These are phyloP conservation scores for Trichoderma afroharzianum DNA, from an alignment of 2,329 filamentous ascomycete species.

Conservation along the genomic window DNA sequence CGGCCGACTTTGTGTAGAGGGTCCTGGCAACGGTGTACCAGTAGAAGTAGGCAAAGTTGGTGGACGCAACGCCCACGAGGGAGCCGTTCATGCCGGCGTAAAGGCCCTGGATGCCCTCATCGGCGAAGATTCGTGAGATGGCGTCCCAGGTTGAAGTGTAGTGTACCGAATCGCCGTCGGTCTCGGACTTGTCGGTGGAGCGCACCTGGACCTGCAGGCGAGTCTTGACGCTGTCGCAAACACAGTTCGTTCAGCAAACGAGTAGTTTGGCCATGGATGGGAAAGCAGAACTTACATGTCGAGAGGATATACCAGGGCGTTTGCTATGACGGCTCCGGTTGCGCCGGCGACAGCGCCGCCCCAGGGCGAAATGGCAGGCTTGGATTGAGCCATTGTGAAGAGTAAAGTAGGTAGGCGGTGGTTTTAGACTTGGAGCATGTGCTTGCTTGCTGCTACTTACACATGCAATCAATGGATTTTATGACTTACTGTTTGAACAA, in stretches of 20 bases:
- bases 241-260: neutral
- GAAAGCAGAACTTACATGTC: slow-evolving; percentile 69
- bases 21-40: slow-evolving; percentile 91
- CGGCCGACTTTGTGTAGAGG: slow-evolving; percentile 66
- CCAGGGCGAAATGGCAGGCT: slow-evolving; percentile 81
- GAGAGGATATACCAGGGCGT: slow-evolving; percentile 91
- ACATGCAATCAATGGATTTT: neutral
- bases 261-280: neutral
- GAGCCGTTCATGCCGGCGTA: slow-evolving; percentile 87
- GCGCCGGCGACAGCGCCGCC: slow-evolving; percentile 89
- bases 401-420: neutral
- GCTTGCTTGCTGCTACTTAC: neutral
- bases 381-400: slow-evolving; percentile 55
- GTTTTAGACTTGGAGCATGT: neutral
- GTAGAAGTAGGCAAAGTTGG: slow-evolving; percentile 99
- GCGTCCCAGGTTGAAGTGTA: slow-evolving; percentile 89
- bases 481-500: neutral
- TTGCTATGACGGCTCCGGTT: slow-evolving; percentile 88
- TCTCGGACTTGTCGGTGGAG: slow-evolving; percentile 28
- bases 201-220: slow-evolving; percentile 93
- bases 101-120: slow-evolving; percentile 76
- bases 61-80: slow-evolving; percentile 87
- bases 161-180: slow-evolving; percentile 51
- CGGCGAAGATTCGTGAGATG: slow-evolving; percentile 74
- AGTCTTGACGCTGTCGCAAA: slow-evolving; percentile 77